Base-by-base conservation (phyloP, 2,329 filamentous ascomycete genomes). In the Diaporthe sp. region DNA sequence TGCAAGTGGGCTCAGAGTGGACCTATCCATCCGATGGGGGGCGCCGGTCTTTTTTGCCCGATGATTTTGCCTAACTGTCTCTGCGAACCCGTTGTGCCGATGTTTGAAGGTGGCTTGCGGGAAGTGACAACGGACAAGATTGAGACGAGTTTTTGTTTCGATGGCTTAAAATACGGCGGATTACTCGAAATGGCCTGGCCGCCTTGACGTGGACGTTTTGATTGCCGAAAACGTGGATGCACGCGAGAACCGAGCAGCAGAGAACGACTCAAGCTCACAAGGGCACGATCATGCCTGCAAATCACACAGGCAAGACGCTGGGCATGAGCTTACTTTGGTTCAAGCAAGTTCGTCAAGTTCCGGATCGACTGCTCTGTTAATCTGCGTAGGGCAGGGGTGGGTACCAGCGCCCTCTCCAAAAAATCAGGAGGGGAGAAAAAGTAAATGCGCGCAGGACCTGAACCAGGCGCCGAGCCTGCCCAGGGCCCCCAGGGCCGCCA, bases 41-140 rank as follows among this genome's bases (percentile, higher is more conserved):
- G 39, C 37, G 28, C n/a, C 49, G 12, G 42, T 31, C 28, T 39
- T 53, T 68, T 68, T 53, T 53, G 46, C 46, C 65, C 65, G 65
- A 68, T 53, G n/a, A 68, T 68, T 68, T 53, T 53, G n/a, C 46
- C 65, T 42, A 10, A 25, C 22, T 46, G 34, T 53, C 31, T 53
- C 46, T 68, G 31, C 46, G 65, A 28, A 68, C 65, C 65, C 65
- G 65, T 68, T 53, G 65, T 68, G 65, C 65, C 65, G 65, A 68
- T 68, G 65, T 68, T 46, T 68, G 65, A 68, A 68, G 46, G 65
- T 68, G 65, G 65, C 65, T 68, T 68, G 65, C 65, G 65, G 65
- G 65, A 68, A 68, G 65, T 53, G 65, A 68, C 46, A 68, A 68
- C 46, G 65, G 65, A 68, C 65, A 39, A 53, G 13, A 68, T 68